Evolutionary conservation across 148 eudicot genomes (phyloP).

Genomic region (Agrostemma githago): DNA sequence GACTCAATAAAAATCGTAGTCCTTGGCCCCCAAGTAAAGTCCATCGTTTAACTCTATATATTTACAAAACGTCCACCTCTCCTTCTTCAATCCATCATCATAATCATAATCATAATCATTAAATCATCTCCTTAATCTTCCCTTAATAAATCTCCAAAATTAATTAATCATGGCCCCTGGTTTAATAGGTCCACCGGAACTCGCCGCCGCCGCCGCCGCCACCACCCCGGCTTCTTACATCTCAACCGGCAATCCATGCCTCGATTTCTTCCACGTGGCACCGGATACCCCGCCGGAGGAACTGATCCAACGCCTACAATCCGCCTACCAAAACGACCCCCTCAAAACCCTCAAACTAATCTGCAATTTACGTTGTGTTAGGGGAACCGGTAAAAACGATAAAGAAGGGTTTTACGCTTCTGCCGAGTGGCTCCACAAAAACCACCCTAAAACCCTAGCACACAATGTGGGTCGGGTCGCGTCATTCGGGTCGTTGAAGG

Average conservation of each 20-base stretch:
- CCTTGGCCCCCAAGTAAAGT: too few species aligned
- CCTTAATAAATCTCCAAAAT: neutral
- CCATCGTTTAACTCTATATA: too few species aligned
- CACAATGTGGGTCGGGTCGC: neutral
- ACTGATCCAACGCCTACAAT: neutral
- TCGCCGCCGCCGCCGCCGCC: neutral
- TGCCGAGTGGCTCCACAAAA: conserved; percentile 12
- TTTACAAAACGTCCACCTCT: neutral
- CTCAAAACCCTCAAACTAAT: conserved; percentile 19
- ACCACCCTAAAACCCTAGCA: conserved; percentile 24
- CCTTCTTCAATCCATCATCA: neutral
- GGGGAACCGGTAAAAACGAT: conserved; percentile 16
- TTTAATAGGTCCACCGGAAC: conserved; percentile 19
- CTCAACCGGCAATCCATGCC: conserved; percentile 18
- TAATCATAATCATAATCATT: neutral
- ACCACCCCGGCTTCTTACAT: neutral
- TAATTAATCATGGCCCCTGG: conserved; percentile 6
- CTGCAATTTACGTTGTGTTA: conserved; percentile 10
- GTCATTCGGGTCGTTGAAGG: conserved; percentile 20
- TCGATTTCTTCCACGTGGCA: conserved; percentile 27
- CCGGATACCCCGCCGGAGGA: neutral
- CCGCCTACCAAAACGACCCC: conserved; percentile 13
- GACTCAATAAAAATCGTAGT: too few species aligned
- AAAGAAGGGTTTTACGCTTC: conserved; percentile 21
- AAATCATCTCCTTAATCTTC: neutral